Conservation (phyloP, 139 green algal species). For the Micractinium sp. region DNA sequence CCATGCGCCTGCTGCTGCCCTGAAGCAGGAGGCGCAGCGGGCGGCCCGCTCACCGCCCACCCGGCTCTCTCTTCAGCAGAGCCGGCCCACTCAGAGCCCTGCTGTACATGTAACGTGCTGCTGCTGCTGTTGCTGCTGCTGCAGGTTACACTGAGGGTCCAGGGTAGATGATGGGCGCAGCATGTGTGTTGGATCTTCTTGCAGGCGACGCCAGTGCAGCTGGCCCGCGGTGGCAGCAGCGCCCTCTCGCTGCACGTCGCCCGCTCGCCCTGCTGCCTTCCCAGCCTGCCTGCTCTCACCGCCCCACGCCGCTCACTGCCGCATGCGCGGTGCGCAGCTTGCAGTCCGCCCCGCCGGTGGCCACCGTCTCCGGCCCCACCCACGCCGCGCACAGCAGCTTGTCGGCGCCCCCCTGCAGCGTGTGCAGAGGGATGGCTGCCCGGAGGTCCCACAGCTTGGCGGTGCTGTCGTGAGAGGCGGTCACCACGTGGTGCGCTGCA, state of each 20-base stretch:
- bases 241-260: neutral
- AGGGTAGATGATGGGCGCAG: too few species aligned
- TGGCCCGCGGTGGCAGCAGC: neutral
- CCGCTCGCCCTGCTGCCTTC: neutral
- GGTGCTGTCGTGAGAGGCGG: slow-evolving; percentile 60
- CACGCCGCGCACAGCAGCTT: slow-evolving; percentile 51
- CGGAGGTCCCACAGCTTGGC: slow-evolving; percentile 75
- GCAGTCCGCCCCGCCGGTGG: slow-evolving; percentile 36
- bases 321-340: slow-evolving; percentile 21
- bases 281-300: neutral
- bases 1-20: too few species aligned
- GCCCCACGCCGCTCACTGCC: slow-evolving; percentile 6
- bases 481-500: slow-evolving; percentile 70
- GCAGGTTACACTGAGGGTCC: too few species aligned
- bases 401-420: slow-evolving; percentile 49
- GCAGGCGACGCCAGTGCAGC: neutral
- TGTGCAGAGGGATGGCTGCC: slow-evolving; percentile 63
- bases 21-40: too few species aligned
- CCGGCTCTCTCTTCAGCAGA: too few species aligned
- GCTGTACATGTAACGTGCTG: too few species aligned
- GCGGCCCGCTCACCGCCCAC: too few species aligned
- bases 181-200: too few species aligned
- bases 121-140: too few species aligned
- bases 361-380: neutral
- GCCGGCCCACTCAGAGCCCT: too few species aligned